Evolutionary conservation across 2,329 filamentous ascomycete genomes (phyloP).

Genomic region (Cercospora sojina): DNA sequence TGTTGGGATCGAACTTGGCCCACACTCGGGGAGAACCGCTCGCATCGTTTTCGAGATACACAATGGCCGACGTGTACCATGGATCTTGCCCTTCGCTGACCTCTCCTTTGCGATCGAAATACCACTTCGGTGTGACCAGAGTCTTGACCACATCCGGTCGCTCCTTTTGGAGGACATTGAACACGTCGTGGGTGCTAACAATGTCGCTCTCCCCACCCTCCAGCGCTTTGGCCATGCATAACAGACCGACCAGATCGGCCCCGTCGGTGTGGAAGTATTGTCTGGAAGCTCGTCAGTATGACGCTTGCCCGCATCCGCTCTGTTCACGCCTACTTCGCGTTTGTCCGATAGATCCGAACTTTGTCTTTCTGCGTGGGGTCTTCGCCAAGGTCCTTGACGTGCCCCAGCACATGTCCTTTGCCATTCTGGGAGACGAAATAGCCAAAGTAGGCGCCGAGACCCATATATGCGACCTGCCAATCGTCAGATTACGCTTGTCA

Average conservation of each 20-base stretch:
- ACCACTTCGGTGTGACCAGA: constrained; percentile 78
- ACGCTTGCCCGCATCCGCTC: neutral
- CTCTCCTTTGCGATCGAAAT: constrained; percentile 90
- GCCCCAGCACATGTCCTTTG: constrained; percentile 78
- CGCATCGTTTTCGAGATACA: constrained; percentile 71
- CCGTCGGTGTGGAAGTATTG: constrained; percentile 88
- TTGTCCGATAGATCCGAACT: constrained; percentile 83
- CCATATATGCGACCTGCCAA: constrained; percentile 67
- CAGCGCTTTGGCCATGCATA: constrained; percentile 74
- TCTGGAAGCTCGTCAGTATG: constrained; percentile 53
- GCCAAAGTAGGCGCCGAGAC: constrained; percentile 73
- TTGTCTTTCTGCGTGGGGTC: constrained; percentile 77
- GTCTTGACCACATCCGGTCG: constrained; percentile 75
- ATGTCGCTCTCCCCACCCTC: constrained; percentile 85
- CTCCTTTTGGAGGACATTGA: constrained; percentile 73
- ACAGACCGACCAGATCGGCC: constrained; percentile 75
- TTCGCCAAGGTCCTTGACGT: constrained; percentile 85
- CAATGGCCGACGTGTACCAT: constrained; percentile 48
- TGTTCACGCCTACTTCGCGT: constrained; percentile 17
- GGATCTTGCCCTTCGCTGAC: constrained; percentile 68
- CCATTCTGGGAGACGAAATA: constrained; percentile 88
- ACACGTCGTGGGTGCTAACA: constrained; percentile 74
- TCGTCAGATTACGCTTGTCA: neutral
- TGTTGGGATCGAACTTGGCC: constrained; percentile 90
- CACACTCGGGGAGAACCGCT: constrained; percentile 62